Evolutionary conservation across 176 grass and related monocot genomes (phyloP).

Genomic region (Oryza meyeriana): DNA sequence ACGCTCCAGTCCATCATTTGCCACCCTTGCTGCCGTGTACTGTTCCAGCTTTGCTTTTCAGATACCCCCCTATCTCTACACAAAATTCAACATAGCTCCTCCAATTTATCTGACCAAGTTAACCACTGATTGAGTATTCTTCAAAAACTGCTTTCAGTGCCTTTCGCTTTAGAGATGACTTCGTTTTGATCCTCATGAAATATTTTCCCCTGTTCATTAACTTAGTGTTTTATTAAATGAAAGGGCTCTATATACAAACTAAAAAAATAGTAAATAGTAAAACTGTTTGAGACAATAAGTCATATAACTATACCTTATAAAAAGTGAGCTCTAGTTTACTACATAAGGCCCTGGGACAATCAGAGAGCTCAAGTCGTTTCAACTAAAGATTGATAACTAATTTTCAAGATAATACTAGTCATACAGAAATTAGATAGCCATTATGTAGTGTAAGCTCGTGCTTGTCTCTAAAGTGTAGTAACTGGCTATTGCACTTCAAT

Average conservation of each 20-base stretch:
- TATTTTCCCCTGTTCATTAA: neutral
- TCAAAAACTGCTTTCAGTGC: neutral
- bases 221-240: neutral
- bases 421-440: neutral
- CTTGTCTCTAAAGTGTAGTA: neutral
- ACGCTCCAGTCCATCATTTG: slow-evolving; percentile 38
- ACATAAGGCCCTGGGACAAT: too few species aligned
- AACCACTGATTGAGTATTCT: neutral
- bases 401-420: neutral
- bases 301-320: too few species aligned
- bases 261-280: neutral
- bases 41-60: slow-evolving; percentile 6
- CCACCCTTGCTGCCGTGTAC: slow-evolving; percentile 32
- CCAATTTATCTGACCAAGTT: neutral
- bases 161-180: neutral
- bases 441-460: neutral
- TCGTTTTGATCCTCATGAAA: neutral
- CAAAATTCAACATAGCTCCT: neutral
- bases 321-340: too few species aligned
- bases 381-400: too few species aligned
- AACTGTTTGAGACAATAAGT: too few species aligned
- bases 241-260: neutral
- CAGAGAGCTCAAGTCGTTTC: too few species aligned
- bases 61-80: neutral
- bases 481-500: neutral